Evolutionary conservation across 2,329 filamentous ascomycete genomes (phyloP), one percentile per base, ranked within the genome.

Genomic region (Chalara sp.): DNA sequence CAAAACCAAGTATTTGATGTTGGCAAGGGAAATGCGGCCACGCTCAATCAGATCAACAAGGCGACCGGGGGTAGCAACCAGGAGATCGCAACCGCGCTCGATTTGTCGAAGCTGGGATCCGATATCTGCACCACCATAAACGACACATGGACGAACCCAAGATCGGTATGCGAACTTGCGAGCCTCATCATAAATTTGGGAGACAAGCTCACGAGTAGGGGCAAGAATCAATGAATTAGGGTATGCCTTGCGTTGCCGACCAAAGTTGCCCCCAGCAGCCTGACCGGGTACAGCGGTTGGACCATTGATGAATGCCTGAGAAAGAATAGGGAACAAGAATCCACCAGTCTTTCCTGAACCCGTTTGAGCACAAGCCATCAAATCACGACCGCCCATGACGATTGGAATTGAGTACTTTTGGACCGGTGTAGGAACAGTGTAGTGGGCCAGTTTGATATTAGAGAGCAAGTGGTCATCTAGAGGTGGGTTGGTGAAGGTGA

Each of bases 391-490:
- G 63, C 84, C 86, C 88, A 96, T 96, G 68, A 99, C 93, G 65
- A 99, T 99, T 60, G 93, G 93, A 52, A 99, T 96, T 4, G 93
- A 97, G 78, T 99, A 97, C 73, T 99, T 99, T 75, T 99, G 93
- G 48, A 99, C 93, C 30, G 93, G 93, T 1, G 93, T 99, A 50
- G 93, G 93, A 44, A 91, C 85, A 72, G 92, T 91, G 82, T 99
- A 99, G 65, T 87, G 87, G 57, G 93, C 89, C 50, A 97, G 79
- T 68, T 89, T 85, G 67, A 99, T 97, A 81, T 97, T 99, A 72
- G 75, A 76, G 66, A 97, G 78, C 45, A 99, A 78, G 67, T 97
- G 93, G 69, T 95, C 87, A 67, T 99, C 93, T 61, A 99, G 80
- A 65, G 93, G 93, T 60, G 93, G 93, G 73, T 93, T 95, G 67